Base-by-base conservation (phyloP, 768 basidiomycete genomes). In the Lactarius akahatsu region DNA sequence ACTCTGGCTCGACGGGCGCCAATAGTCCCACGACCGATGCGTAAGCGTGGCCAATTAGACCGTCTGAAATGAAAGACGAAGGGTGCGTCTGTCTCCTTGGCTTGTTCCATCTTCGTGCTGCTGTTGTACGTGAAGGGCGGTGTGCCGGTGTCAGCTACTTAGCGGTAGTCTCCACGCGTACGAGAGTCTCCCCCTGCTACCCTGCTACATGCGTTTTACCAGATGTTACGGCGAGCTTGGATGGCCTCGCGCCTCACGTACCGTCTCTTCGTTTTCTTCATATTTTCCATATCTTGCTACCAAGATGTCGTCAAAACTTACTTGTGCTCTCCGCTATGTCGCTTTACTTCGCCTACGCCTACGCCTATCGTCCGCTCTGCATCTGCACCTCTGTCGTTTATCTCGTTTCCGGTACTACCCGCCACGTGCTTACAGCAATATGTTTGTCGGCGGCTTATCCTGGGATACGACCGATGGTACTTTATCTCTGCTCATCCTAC, bases 391-490 rank as follows among this genome's bases (percentile, higher is more conserved):
- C 67, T 68, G 61, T 68, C 70, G 47, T 34, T 58, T 64, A 69
- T 41, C 60, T 59, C 55, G 26, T 34, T 64, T 70, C 43, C 47
- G 64, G 68, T 66, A 60, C 59, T 69, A 56, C 54, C 50, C 58
- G 58, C 61, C 59, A 59, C 66, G 11, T 61, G 57, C 36, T 64
- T 80, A 77, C 83, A 98, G 97, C 79, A 98, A 98, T 84, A 98
- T 98, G 97, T 99, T 98, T 79, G 95, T 99, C 76, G 96, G 97
- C 69, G 97, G 97, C 71, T 83, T 98, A 71, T 97, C 98, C 81
- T 99, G 97, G 97, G 96, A 98, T 79, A 98, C 97, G 73, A 96
- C 94, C 76, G 96, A 98, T 84, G 96, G 96, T 99, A 85, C 78
- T 73, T 74, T 57, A 70, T 71, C 63, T 74, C 75, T n/a, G 72